Evolutionary conservation across 116 monocot species (phyloP).

Genomic region (Papilionanthe hybrid): DNA sequence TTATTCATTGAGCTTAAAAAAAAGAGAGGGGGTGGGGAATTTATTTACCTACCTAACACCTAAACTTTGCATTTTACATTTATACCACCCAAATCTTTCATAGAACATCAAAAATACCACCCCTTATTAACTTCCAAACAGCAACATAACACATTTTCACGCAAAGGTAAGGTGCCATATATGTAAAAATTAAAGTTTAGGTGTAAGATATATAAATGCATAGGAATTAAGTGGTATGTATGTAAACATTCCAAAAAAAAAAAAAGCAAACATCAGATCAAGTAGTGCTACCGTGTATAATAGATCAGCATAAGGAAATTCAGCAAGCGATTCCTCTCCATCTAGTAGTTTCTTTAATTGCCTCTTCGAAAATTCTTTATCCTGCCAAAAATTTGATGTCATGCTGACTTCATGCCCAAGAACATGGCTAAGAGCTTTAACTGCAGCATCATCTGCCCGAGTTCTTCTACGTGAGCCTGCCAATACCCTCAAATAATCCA

Average conservation of each 20-base stretch:
- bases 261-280: background rate
- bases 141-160: too few species aligned
- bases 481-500: constrained; percentile 87
- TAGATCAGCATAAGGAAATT: constrained; percentile 83
- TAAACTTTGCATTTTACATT: too few species aligned
- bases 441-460: constrained; percentile 62
- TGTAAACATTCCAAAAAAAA: too few species aligned
- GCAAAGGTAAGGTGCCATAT: too few species aligned
- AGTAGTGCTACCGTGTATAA: constrained; percentile 49
- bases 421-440: constrained; percentile 48
- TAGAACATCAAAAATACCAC: too few species aligned
- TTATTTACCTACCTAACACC: too few species aligned
- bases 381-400: constrained; percentile 23
- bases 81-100: too few species aligned
- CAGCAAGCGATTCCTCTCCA: constrained; percentile 88
- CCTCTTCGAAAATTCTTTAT: constrained; percentile 33
- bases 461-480: constrained; percentile 55
- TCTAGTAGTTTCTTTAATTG: constrained; percentile 48
- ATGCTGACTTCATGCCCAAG: constrained; percentile 25
- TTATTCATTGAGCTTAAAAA: background rate
- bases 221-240: too few species aligned
- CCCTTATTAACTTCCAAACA: too few species aligned
- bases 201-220: too few species aligned
- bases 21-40: background rate
- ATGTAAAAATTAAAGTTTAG: too few species aligned